A percentile compares a stretch with the other conserved stretches of the same genome.
Evolutionary conservation across 106 monocot species (phyloP).

Genomic region (Dendrobium catenatum): DNA sequence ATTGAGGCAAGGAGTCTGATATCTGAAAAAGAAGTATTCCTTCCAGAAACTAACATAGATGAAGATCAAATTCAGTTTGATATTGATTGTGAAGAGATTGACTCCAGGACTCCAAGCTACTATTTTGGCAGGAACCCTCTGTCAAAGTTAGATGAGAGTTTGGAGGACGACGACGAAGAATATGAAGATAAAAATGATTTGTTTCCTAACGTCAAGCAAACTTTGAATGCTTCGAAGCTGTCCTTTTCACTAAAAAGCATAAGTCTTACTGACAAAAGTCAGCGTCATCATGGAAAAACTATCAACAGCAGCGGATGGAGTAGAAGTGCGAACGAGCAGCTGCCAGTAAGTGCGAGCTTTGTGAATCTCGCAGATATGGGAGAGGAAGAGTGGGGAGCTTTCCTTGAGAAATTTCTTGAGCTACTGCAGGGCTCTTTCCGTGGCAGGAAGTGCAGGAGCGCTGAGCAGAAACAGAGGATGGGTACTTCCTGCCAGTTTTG

Average conservation of each 20-base stretch:
- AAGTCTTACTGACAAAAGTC: constrained; percentile 27
- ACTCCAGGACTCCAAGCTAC: constrained; percentile 12
- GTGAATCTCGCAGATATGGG: constrained; percentile 75
- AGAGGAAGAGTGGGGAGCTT: constrained; percentile 69
- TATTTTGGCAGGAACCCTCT: constrained; percentile 44
- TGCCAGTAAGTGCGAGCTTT: constrained; percentile 50
- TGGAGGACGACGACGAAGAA: constrained; percentile 56
- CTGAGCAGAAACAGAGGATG: constrained; percentile 40
- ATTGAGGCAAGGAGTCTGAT: constrained; percentile 69
- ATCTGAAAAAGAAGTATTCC: constrained; percentile 27
- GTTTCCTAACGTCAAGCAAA: not conserved
- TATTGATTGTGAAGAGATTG: constrained; percentile 44
- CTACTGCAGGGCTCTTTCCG: constrained; percentile 39
- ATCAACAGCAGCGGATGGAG: constrained; percentile 13
- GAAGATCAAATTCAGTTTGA: constrained; percentile 41
- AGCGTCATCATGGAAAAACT: constrained; percentile 5
- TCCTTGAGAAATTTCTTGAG: constrained; percentile 73
- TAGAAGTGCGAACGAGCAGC: constrained; percentile 57
- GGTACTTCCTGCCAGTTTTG: constrained; percentile 76
- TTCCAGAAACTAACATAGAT: constrained; percentile 19
- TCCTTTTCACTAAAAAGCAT: constrained; percentile 46
- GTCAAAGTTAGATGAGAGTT: constrained; percentile 59
- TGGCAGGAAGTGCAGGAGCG: constrained; percentile 19
- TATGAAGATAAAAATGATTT: constrained; percentile 11
- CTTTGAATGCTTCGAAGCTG: constrained; percentile 27